Percentiles rank a stretch among this genome's conserved stretches.
phyloP scores from a whole-genome alignment of 805 yeast species.

The Suhomyces kilbournensis region DNA sequence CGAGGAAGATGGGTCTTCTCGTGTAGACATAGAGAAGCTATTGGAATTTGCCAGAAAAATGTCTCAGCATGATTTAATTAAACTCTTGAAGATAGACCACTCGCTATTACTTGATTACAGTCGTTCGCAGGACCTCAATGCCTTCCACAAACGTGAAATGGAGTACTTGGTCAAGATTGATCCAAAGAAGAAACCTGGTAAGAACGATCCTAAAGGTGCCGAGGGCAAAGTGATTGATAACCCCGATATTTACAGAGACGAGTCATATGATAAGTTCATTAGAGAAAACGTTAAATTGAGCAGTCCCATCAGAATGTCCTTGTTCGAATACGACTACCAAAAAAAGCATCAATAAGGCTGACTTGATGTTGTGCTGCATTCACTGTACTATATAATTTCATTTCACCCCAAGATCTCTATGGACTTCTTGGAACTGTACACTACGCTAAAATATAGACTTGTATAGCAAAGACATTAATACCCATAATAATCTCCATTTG shows the following conservation, averaged over 20 bases:
- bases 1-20: constrained; percentile 1
- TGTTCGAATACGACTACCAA: constrained; percentile 7
- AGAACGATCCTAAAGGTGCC: constrained; percentile 1
- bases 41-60: constrained; percentile 17
- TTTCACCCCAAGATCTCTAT: background rate
- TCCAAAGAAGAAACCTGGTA: background rate
- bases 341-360: background rate
- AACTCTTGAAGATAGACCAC: constrained; percentile 20
- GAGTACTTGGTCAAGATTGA: constrained; percentile 12
- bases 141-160: constrained; percentile 19
- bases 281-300: constrained; percentile 1
- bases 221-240: constrained; percentile 2
- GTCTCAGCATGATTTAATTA: constrained; percentile 21
- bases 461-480: background rate
- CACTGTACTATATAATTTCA: background rate
- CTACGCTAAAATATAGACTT: background rate
- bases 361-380: background rate
- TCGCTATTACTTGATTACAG: constrained; percentile 18
- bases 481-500: background rate
- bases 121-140: constrained; percentile 13
- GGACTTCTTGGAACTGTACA: background rate
- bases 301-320: constrained; percentile 7
- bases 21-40: constrained; percentile 10
- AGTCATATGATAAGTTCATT: background rate
- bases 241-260: background rate